Conservation (phyloP, 345 rosid genomes). For the Eucalyptus urophylla region DNA sequence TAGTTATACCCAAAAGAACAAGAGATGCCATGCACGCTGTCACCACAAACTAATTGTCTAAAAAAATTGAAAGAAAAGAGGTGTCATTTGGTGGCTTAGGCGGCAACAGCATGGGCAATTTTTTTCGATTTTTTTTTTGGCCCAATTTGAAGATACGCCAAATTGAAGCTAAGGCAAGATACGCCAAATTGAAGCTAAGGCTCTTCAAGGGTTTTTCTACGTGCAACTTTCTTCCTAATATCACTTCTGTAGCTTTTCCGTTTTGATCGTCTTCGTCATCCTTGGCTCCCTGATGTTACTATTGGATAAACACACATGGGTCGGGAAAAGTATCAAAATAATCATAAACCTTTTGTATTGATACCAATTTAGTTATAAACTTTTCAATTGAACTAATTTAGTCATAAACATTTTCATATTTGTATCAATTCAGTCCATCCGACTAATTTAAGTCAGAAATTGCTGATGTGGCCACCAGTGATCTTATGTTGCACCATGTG, state of each 20-base stretch:
- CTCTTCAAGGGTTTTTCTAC: not conserved
- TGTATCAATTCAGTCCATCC: too few species aligned
- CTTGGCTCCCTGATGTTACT: not conserved
- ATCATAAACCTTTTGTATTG: too few species aligned
- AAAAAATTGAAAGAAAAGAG: not conserved
- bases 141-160: not conserved
- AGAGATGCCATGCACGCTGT: not conserved
- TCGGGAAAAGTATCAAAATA: too few species aligned
- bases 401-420: too few species aligned
- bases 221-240: not conserved
- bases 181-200: not conserved
- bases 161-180: not conserved
- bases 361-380: too few species aligned
- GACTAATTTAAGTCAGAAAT: too few species aligned
- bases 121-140: not conserved
- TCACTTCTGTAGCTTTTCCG: not conserved
- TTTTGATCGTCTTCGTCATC: not conserved
- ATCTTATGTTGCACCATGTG: too few species aligned
- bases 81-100: not conserved
- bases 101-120: not conserved
- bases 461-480: too few species aligned
- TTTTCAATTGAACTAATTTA: too few species aligned
- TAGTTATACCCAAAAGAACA: not conserved
- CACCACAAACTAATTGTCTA: not conserved
- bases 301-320: not conserved